A percentile compares a stretch with the other conserved stretches of the same genome.
Conservation (phyloP, 1,284 basidiomycete genomes). For the Rhodotorula sp. region DNA sequence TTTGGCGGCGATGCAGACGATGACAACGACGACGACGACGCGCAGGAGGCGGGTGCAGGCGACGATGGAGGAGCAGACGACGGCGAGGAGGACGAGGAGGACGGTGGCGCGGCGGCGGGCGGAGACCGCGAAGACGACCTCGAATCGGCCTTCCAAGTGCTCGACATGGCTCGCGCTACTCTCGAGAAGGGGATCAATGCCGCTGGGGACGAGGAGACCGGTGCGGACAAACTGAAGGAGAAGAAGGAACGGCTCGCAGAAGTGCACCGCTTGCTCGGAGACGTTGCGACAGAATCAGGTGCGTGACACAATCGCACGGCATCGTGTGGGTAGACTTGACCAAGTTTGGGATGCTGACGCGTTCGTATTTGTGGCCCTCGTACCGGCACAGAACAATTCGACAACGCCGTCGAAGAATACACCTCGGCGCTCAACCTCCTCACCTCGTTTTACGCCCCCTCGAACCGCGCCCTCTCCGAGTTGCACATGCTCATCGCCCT, state of each 20-base stretch:
- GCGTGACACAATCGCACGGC: background rate
- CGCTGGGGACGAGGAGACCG: background rate
- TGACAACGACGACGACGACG: constrained; percentile 31
- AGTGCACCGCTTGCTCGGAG: constrained; percentile 41
- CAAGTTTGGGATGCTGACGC: no score
- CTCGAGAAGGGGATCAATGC: constrained; percentile 16
- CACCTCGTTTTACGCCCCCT: constrained; percentile 21
- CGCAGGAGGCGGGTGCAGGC: constrained; percentile 3
- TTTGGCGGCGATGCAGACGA: constrained; percentile 40
- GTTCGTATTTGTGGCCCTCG: background rate
- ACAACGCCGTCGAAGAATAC: constrained; percentile 42
- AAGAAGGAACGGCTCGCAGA: constrained; percentile 38
- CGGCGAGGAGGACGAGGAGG: background rate
- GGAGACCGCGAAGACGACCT: constrained; percentile 43
- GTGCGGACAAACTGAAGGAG: background rate
- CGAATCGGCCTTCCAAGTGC: constrained; percentile 40
- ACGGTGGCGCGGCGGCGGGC: constrained; percentile 21
- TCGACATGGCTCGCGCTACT: constrained; percentile 42
- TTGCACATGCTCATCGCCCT: constrained; percentile 45
- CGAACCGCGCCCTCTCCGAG: constrained; percentile 42
- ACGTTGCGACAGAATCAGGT: constrained; percentile 44
- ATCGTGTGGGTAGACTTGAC: no score
- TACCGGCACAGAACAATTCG: constrained; percentile 38
- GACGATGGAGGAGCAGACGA: constrained; percentile 25
- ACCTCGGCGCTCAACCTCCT: constrained; percentile 34